These are phyloP conservation scores for Xanthoceras sorbifolium DNA, from an alignment of 345 rosid species.

Conservation along the genomic window DNA sequence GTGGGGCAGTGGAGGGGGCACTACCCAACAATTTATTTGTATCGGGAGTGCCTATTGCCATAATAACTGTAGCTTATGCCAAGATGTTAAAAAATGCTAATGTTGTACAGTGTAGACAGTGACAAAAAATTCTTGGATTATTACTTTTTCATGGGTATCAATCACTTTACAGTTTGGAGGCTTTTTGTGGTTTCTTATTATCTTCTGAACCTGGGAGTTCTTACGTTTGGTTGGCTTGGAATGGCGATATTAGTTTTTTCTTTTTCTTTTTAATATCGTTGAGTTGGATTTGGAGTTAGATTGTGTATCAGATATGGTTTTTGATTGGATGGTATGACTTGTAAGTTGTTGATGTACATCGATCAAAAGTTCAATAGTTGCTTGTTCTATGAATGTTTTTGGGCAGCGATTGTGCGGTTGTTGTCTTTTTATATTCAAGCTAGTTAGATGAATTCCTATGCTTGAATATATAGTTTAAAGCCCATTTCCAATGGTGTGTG, in stretches of 20 bases:
- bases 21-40: constrained; percentile 38
- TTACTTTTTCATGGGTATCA: constrained; percentile 30
- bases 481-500: neutral
- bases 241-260: constrained; percentile 13
- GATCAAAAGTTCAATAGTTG: constrained; percentile 5
- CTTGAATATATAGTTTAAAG: constrained; percentile 3
- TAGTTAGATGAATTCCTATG: constrained; percentile 19
- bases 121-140: constrained; percentile 19
- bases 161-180: constrained; percentile 27
- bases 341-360: constrained; percentile 13
- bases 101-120: constrained; percentile 49
- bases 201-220: constrained; percentile 23
- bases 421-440: neutral
- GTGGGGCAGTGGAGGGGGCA: constrained; percentile 54
- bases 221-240: constrained; percentile 32
- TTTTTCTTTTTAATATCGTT: constrained; percentile 15
- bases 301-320: constrained; percentile 33
- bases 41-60: constrained; percentile 46
- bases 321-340: constrained; percentile 24
- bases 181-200: constrained; percentile 28
- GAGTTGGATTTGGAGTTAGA: constrained; percentile 43
- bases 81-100: constrained; percentile 41
- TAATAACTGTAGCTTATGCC: constrained; percentile 38
- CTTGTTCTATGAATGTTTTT: constrained; percentile 19
- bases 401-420: constrained; percentile 14